Evolutionary conservation across 202 grass and related monocot species (phyloP).

Genomic region (Eragrostis tef): DNA sequence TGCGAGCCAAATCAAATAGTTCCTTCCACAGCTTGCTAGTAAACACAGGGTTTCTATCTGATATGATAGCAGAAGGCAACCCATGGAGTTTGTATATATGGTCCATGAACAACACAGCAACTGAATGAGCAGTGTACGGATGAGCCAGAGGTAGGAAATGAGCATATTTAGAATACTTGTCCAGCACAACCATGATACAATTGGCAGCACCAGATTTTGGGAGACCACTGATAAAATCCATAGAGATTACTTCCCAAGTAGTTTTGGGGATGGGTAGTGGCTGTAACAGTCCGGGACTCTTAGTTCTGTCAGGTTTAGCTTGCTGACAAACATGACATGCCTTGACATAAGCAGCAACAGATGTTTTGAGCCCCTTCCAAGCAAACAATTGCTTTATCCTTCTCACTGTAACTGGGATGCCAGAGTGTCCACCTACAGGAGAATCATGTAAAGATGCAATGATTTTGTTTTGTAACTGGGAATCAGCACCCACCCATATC

Average conservation of each 20-base stretch:
- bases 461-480: too few species aligned
- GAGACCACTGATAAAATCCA: neutral
- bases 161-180: neutral
- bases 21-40: too few species aligned
- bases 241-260: neutral
- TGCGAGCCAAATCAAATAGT: too few species aligned
- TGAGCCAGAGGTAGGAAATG: neutral
- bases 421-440: too few species aligned
- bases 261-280: neutral
- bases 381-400: too few species aligned
- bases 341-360: too few species aligned
- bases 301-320: neutral
- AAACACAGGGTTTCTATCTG: too few species aligned
- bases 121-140: neutral
- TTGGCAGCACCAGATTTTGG: neutral
- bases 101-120: neutral
- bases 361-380: too few species aligned
- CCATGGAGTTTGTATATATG: neutral
- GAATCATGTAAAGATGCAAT: too few species aligned
- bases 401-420: too few species aligned
- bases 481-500: too few species aligned
- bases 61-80: neutral
- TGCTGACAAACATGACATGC: neutral
- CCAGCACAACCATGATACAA: neutral
- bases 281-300: neutral